These are phyloP conservation scores for Neurospora sp. DNA, from an alignment of 495 filamentous ascomycete genomes.

Conservation along the genomic window DNA sequence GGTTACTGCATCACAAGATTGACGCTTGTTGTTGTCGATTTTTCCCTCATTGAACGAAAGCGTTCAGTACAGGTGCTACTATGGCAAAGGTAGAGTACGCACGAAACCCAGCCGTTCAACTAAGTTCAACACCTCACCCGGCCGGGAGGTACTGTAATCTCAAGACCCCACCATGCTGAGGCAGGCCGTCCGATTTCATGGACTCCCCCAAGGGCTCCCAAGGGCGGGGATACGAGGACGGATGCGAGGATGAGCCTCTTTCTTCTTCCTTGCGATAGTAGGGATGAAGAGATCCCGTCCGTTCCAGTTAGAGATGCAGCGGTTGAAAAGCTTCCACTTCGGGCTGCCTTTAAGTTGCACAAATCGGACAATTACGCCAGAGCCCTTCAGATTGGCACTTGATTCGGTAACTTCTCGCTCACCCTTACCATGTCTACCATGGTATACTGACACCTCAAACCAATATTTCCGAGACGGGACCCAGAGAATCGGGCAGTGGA, in stretches of 20 bases:
- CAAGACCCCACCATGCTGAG: background rate
- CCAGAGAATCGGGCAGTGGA: background rate
- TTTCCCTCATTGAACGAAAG: background rate
- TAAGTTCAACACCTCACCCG: background rate
- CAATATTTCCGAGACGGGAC: no score
- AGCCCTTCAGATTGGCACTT: background rate
- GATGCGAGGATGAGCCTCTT: background rate
- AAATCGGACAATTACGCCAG: background rate
- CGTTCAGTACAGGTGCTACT: background rate
- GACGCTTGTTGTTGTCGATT: background rate
- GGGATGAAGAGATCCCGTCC: background rate
- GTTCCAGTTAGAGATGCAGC: background rate
- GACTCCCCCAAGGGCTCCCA: background rate
- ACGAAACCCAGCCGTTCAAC: background rate
- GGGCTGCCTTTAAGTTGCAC: background rate
- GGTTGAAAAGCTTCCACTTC: background rate
- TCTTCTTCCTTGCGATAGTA: background rate
- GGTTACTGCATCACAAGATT: background rate
- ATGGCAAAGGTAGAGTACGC: background rate
- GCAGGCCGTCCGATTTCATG: background rate
- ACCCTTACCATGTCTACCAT: no score
- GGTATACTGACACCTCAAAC: no score
- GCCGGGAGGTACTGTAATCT: background rate
- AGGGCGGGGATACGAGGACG: background rate
- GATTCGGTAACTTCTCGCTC: background rate